These are phyloP conservation scores for Metarhizium humberi DNA, from an alignment of 2,329 filamentous ascomycete genomes.

Conservation along the genomic window DNA sequence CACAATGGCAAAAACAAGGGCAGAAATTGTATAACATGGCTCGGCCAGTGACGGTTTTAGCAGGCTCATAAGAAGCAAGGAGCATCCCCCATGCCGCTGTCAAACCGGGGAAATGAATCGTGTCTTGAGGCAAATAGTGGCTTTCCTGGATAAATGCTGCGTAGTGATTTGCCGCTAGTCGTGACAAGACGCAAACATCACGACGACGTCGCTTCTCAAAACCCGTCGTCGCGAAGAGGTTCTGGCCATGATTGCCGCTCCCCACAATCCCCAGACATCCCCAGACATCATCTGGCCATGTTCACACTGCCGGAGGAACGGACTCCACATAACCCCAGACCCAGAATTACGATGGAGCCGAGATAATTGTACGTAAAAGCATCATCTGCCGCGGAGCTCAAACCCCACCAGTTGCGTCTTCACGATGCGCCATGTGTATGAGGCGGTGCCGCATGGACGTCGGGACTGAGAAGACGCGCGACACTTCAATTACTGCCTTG, in stretches of 20 bases:
- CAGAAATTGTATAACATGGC: too few relatives aligned
- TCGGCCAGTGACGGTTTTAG: not conserved
- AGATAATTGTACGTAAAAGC: not conserved
- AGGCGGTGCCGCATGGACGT: too few relatives aligned
- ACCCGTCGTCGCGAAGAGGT: too few relatives aligned
- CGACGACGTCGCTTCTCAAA: not conserved
- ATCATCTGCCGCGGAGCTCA: not conserved
- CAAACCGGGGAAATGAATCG: not conserved
- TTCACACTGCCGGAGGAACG: not conserved
- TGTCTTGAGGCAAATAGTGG: not conserved
- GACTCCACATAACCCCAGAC: not conserved
- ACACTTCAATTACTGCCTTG: too few relatives aligned
- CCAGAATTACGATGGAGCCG: not conserved
- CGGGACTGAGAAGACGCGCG: too few relatives aligned
- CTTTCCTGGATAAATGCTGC: not conserved
- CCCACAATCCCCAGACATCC: not conserved
- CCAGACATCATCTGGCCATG: not conserved
- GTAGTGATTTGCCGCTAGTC: not conserved
- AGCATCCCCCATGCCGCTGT: not conserved
- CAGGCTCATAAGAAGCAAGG: not conserved
- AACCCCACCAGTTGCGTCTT: not conserved
- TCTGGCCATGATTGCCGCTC: not conserved
- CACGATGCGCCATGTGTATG: not conserved
- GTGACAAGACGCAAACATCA: too few relatives aligned
- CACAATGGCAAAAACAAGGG: too few relatives aligned